Conservation (phyloP, 768 basidiomycete genomes). For the Galerina marginata region DNA sequence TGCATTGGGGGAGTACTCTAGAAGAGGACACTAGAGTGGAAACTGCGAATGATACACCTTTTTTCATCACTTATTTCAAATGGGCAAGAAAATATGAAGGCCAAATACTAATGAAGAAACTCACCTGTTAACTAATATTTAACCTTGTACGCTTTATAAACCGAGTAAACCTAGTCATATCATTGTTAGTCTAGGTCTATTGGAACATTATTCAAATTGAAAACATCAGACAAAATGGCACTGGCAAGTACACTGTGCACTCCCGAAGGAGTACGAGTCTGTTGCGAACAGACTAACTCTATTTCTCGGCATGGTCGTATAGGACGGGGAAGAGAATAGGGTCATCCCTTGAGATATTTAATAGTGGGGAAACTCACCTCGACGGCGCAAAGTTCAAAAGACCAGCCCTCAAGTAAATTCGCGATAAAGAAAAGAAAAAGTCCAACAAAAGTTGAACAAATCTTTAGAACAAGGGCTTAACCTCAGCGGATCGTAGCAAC, state of each 20-base stretch:
- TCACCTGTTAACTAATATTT: too few relatives aligned
- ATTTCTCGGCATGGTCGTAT: conserved; percentile 87
- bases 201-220: conserved; percentile 4
- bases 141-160: not conserved
- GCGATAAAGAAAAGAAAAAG: conserved; percentile 42
- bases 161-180: not conserved
- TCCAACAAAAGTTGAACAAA: conserved; percentile 61
- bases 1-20: conserved; percentile 74
- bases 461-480: conserved; percentile 76
- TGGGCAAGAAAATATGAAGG: not conserved
- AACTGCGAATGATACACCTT: conserved; percentile 83
- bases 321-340: conserved; percentile 92
- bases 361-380: conserved; percentile 16
- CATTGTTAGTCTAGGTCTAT: not conserved
- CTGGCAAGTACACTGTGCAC: conserved; percentile 86
- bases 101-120: too few relatives aligned
- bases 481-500: conserved; percentile 80
- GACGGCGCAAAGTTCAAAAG: conserved; percentile 14
- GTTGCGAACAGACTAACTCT: conserved; percentile 83
- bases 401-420: conserved; percentile 48
- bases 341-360: conserved; percentile 53
- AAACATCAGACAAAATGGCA: conserved; percentile 80
- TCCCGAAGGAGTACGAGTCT: conserved; percentile 53
- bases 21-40: conserved; percentile 76
- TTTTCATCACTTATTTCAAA: conserved; percentile 48